Evolutionary conservation across 2,329 filamentous ascomycete genomes (phyloP).

Genomic region (Trichoderma semiorbis): DNA sequence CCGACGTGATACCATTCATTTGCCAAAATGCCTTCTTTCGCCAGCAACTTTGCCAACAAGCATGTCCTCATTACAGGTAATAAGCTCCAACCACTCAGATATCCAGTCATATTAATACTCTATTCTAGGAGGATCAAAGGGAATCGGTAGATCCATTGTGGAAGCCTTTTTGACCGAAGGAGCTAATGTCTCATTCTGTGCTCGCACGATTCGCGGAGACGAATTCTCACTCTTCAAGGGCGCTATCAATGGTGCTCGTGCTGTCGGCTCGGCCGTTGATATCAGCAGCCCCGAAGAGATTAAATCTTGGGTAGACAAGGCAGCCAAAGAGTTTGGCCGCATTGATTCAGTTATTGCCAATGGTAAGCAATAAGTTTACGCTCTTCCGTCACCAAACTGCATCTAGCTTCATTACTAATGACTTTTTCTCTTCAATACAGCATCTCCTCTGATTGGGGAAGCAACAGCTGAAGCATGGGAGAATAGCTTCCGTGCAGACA

Average conservation of each 20-base stretch:
- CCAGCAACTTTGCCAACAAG: background rate
- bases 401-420: background rate
- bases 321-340: conserved; percentile 23
- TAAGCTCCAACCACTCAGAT: background rate
- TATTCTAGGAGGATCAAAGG: conserved; percentile 25
- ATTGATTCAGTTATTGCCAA: conserved; percentile 27
- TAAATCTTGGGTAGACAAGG: conserved; percentile 20
- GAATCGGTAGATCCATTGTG: conserved; percentile 25
- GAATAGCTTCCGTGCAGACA: conserved; percentile 26
- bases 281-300: conserved; percentile 20
- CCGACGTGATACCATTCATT: background rate
- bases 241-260: conserved; percentile 16
- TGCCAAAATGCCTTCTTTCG: background rate
- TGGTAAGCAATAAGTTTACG: conserved; percentile 6
- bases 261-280: conserved; percentile 24
- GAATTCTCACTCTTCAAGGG: conserved; percentile 23
- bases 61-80: conserved; percentile 3
- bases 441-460: conserved; percentile 18
- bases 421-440: background rate
- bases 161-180: conserved; percentile 26
- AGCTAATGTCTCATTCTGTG: conserved; percentile 29
- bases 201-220: conserved; percentile 21
- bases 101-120: background rate
- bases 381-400: background rate
- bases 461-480: conserved; percentile 22